Base-by-base conservation (phyloP, 2,329 filamentous ascomycete genomes). In the Parascedosporium putredinis region DNA sequence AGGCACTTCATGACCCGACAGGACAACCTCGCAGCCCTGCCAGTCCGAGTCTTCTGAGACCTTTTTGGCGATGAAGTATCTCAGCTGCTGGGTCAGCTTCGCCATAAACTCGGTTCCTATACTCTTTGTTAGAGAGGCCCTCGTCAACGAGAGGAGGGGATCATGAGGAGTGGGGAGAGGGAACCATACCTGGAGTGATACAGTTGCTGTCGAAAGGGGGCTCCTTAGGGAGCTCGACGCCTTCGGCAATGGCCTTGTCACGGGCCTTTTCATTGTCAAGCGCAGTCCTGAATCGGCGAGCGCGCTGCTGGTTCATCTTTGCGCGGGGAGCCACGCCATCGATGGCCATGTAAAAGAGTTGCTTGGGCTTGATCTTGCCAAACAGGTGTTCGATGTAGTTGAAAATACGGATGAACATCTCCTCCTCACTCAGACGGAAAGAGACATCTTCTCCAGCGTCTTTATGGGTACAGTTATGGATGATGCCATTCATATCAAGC, bases 361-460 rank as follows among this genome's bases (percentile, higher is more conserved):
- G 84, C 70, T 95, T 91, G 10, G 93, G 93, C 68, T 97, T 97
- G 64, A 98, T 98, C 69, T 96, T 98, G 59, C 91, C 90, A 67
- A 95, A 98, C 49, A 98, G 70, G 71, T 98, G 93, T 68, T 98
- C 93, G 57, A 98, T 98, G 67, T 98, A 98, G 70, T 97, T 97
- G 79, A 98, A 98, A 61, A 98, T 98, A 52, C 89, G 86, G 58
- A 98, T 96, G 64, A 98, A 98, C 93, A 98, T 98, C 67, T 96
- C 88, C 66, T 98, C 91, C 66, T 98, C 94, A 51, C 85, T 91
- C 69, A 97, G 83, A 50, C 93, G 88, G 61, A 94, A 94, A 1
- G 88, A 88, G 3, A 89, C 82, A 63, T 91, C 90, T 62, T 94
- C 90, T 50, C 68, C 69, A 22, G 88, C 84, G 69, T 98, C 91